Percentiles rank a stretch among this genome's conserved stretches.
These are phyloP conservation scores for Podospora australis DNA, from an alignment of 495 filamentous ascomycete genomes.

Conservation along the genomic window DNA sequence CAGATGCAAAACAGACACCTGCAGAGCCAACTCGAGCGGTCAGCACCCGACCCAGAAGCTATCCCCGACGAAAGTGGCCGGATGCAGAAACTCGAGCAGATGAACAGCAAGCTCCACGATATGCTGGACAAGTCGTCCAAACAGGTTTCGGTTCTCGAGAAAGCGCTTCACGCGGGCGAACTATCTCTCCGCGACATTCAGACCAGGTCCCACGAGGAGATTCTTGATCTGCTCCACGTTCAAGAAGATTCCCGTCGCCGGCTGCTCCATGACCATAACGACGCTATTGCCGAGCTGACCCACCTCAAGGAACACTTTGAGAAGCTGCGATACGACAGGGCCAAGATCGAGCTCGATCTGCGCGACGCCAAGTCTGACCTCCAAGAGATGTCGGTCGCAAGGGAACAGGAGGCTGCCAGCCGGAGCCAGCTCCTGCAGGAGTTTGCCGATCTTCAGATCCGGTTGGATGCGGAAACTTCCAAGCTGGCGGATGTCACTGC, in stretches of 20 bases:
- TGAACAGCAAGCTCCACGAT: slow-evolving; percentile 86
- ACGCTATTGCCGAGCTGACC: slow-evolving; percentile 72
- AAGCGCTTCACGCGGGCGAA: slow-evolving; percentile 79
- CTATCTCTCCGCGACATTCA: slow-evolving; percentile 87
- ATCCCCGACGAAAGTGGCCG: slow-evolving; percentile 75
- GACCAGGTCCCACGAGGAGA: slow-evolving; percentile 88
- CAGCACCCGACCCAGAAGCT: slow-evolving; percentile 47
- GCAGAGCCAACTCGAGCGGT: slow-evolving; percentile 74
- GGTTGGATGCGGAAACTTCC: slow-evolving; percentile 81
- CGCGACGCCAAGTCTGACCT: slow-evolving; percentile 79
- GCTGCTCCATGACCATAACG: slow-evolving; percentile 76
- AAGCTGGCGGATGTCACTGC: slow-evolving; percentile 77
- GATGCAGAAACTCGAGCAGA: slow-evolving; percentile 86
- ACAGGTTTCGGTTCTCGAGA: slow-evolving; percentile 87
- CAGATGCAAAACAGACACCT: slow-evolving; percentile 96
- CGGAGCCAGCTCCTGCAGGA: slow-evolving; percentile 85
- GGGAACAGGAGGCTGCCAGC: slow-evolving; percentile 79
- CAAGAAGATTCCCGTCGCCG: slow-evolving; percentile 85
- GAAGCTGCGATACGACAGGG: slow-evolving; percentile 70
- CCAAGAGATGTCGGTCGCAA: slow-evolving; percentile 65
- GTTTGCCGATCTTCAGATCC: slow-evolving; percentile 89
- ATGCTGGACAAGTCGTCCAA: slow-evolving; percentile 91
- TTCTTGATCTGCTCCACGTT: slow-evolving; percentile 87
- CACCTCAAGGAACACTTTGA: slow-evolving; percentile 85
- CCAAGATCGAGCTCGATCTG: slow-evolving; percentile 78